A percentile compares a stretch with the other conserved stretches of the same genome.
Conservation (phyloP, 805 yeast genomes). For the Cyberlindnera euphorbiae region DNA sequence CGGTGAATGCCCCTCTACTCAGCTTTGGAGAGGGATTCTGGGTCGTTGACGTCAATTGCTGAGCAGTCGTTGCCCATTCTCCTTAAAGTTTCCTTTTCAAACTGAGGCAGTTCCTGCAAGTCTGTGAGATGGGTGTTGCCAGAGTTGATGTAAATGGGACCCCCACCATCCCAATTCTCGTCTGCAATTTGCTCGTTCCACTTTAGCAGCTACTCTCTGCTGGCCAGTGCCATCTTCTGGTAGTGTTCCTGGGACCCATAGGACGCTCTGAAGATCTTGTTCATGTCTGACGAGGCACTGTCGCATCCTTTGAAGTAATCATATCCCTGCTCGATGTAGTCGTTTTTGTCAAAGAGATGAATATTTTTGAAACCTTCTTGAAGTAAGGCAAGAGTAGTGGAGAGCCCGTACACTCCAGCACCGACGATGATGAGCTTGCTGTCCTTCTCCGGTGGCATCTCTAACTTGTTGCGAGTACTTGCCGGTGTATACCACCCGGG, state of each 20-base stretch:
- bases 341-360: conserved; percentile 34
- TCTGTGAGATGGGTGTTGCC: conserved; percentile 26
- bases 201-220: conserved; percentile 17
- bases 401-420: conserved; percentile 52
- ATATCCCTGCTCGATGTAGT: conserved; percentile 27
- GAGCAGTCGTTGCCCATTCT: conserved; percentile 13
- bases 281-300: conserved; percentile 37
- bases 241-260: conserved; percentile 35
- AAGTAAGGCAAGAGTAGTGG: conserved; percentile 41
- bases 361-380: conserved; percentile 32
- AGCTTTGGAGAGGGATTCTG: conserved; percentile 21
- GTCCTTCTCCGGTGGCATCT: conserved; percentile 3
- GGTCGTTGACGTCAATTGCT: conserved; percentile 19
- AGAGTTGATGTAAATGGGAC: conserved; percentile 22
- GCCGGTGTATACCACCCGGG: too few species aligned
- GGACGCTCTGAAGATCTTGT: conserved; percentile 35
- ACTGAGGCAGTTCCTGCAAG: conserved; percentile 18
- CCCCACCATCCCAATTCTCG: conserved; percentile 23
- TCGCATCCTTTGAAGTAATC: conserved; percentile 34
- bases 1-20: conserved; percentile 16
- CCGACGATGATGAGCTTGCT: conserved; percentile 40
- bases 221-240: conserved; percentile 21
- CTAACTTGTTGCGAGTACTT: not conserved
- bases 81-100: conserved; percentile 20
- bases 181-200: conserved; percentile 27